These are phyloP conservation scores for Pestalotiopsis sp. DNA, from an alignment of 2,329 filamentous ascomycete genomes.

Conservation along the genomic window DNA sequence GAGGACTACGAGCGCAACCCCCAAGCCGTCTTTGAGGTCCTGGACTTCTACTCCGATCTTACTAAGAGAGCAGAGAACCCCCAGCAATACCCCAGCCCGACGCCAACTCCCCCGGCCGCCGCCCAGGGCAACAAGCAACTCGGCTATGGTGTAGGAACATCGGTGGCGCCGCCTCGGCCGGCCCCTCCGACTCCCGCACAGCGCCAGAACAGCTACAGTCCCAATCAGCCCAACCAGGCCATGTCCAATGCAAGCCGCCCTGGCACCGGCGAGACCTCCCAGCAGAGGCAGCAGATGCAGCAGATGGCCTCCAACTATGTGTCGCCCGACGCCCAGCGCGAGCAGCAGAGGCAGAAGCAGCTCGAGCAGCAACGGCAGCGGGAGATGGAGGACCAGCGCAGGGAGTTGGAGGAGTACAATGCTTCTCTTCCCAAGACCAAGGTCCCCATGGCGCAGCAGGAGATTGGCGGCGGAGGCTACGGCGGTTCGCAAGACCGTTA, in stretches of 20 bases:
- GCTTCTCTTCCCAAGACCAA: slow-evolving; percentile 83
- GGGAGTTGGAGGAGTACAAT: slow-evolving; percentile 87
- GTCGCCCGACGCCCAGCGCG: slow-evolving; percentile 50
- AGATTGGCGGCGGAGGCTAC: slow-evolving; percentile 73
- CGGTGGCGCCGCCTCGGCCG: slow-evolving; percentile 71
- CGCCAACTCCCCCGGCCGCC: slow-evolving; percentile 64
- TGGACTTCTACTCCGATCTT: slow-evolving; percentile 85
- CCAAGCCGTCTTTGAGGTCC: slow-evolving; percentile 78
- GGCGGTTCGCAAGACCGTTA: slow-evolving; percentile 64
- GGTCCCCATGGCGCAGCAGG: slow-evolving; percentile 82
- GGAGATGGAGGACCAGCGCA: slow-evolving; percentile 68
- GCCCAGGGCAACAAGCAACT: slow-evolving; percentile 65
- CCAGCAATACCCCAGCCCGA: slow-evolving; percentile 67
- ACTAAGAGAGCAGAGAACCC: slow-evolving; percentile 76
- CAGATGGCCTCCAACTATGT: slow-evolving; percentile 57
- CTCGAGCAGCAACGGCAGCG: slow-evolving; percentile 59
- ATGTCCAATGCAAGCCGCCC: slow-evolving; percentile 44
- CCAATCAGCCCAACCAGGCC: slow-evolving; percentile 38
- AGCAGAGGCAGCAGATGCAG: slow-evolving; percentile 62
- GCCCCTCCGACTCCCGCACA: slow-evolving; percentile 56
- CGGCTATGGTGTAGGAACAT: slow-evolving; percentile 57
- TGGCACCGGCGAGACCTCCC: slow-evolving; percentile 47
- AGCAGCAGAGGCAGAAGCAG: slow-evolving; percentile 66
- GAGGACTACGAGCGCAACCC: slow-evolving; percentile 98
- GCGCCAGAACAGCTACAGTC: slow-evolving; percentile 40